A percentile compares a stretch with the other conserved stretches of the same genome.
Conservation (phyloP, 2,329 filamentous ascomycete genomes). For the Xylariaceae sp. region DNA sequence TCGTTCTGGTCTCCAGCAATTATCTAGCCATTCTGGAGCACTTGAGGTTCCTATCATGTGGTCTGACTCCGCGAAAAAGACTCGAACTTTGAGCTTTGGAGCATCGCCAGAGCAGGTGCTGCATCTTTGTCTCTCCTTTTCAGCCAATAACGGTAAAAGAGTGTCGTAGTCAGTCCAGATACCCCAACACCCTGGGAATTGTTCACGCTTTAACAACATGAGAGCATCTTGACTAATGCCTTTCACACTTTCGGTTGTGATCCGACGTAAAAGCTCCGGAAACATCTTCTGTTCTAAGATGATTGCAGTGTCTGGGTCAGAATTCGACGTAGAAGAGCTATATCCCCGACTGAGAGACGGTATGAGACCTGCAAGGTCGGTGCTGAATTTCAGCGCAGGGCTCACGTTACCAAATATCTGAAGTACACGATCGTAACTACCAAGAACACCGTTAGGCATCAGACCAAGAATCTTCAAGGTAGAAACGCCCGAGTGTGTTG, state of each 20-base stretch:
- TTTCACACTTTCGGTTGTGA: slow-evolving; percentile 11
- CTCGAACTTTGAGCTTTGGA: slow-evolving; percentile 12
- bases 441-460: slow-evolving; percentile 17
- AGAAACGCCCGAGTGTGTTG: slow-evolving; percentile 17
- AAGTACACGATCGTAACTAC: slow-evolving; percentile 12
- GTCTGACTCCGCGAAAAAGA: slow-evolving; percentile 22
- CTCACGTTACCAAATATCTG: slow-evolving; percentile 8
- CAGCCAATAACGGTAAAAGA: slow-evolving; percentile 18
- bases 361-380: slow-evolving; percentile 7
- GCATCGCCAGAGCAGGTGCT: background rate
- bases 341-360: slow-evolving; percentile 1
- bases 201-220: slow-evolving; percentile 18
- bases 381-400: slow-evolving; percentile 15
- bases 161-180: slow-evolving; percentile 19
- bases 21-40: slow-evolving; percentile 18
- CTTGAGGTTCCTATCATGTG: slow-evolving; percentile 18
- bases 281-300: slow-evolving; percentile 14
- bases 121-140: slow-evolving; percentile 9
- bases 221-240: slow-evolving; percentile 20
- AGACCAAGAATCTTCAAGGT: slow-evolving; percentile 10
- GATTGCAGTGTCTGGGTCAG: slow-evolving; percentile 12
- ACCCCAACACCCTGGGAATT: slow-evolving; percentile 18
- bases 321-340: slow-evolving; percentile 7
- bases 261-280: slow-evolving; percentile 5
- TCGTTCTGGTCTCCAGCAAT: slow-evolving; percentile 19